Conservation (phyloP, 495 filamentous ascomycete species). For the Lentithecium fluviatile region DNA sequence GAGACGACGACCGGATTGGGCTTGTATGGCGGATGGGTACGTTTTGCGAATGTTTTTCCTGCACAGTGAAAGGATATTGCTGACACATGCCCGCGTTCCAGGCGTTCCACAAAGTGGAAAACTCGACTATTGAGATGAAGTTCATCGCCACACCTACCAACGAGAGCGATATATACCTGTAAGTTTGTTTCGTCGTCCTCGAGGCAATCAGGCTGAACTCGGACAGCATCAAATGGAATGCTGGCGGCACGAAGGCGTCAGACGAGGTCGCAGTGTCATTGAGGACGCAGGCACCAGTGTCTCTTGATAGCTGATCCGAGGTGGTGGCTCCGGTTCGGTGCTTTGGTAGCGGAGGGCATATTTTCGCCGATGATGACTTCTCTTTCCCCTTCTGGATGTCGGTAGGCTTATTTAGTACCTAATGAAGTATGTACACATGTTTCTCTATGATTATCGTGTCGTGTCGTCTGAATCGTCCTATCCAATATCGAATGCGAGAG, state of each 20-base stretch:
- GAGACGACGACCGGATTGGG: slow-evolving; percentile 7
- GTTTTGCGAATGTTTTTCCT: no score
- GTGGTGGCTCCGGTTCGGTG: no score
- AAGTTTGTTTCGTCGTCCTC: neutral
- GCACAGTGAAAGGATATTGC: no score
- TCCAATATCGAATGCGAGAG: no score
- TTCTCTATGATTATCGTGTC: no score
- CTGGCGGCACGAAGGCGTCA: slow-evolving; percentile 10
- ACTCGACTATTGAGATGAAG: slow-evolving; percentile 15
- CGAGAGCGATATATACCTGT: slow-evolving; percentile 21
- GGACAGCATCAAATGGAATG: slow-evolving; percentile 15
- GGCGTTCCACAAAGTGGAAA: slow-evolving; percentile 9
- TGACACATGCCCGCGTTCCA: no score
- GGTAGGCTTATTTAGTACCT: no score
- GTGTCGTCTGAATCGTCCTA: no score
- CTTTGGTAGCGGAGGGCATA: no score
- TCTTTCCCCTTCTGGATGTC: no score
- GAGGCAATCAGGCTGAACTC: neutral
- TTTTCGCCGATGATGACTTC: no score
- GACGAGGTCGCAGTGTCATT: slow-evolving; percentile 9
- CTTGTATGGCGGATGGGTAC: slow-evolving; percentile 24
- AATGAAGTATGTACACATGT: no score
- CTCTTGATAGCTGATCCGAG: neutral
- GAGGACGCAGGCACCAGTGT: slow-evolving; percentile 14
- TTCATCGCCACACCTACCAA: slow-evolving; percentile 19